A percentile compares a stretch with the other conserved stretches of the same genome.
Evolutionary conservation across 1,284 basidiomycete genomes (phyloP).

Genomic region (Rhizoctonia solani): DNA sequence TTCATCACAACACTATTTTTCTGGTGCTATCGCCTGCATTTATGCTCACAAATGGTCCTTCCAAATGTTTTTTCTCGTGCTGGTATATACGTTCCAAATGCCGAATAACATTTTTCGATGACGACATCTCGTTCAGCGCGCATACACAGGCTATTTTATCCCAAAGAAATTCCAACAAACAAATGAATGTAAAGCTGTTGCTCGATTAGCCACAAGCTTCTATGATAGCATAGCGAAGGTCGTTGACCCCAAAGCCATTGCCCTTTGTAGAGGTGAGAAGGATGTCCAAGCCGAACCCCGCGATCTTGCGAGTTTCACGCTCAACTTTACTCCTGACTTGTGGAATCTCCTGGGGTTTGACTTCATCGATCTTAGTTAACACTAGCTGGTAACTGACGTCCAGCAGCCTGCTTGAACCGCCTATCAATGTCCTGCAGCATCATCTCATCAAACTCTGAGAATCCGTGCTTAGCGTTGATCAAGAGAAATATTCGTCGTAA

Average conservation of each 20-base stretch:
- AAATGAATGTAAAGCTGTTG: too few relatives aligned
- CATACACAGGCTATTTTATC: too few relatives aligned
- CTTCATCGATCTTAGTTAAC: constrained; percentile 67
- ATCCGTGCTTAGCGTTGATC: constrained; percentile 65
- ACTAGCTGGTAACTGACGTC: constrained; percentile 65
- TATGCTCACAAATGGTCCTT: too few relatives aligned
- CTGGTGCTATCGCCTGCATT: too few relatives aligned
- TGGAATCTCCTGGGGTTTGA: constrained; percentile 45
- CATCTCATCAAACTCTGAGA: constrained; percentile 58
- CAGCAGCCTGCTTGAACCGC: constrained; percentile 44
- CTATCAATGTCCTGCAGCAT: constrained; percentile 62
- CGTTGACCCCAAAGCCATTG: constrained; percentile 58
- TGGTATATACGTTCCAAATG: too few relatives aligned
- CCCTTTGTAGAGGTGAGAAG: constrained; percentile 50
- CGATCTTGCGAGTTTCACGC: constrained; percentile 54
- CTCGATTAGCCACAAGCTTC: constrained; percentile 54
- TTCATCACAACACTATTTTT: too few relatives aligned
- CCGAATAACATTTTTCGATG: too few relatives aligned
- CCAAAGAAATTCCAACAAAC: too few relatives aligned
- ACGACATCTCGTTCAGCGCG: too few relatives aligned
- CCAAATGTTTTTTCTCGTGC: too few relatives aligned
- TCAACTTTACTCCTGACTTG: constrained; percentile 44
- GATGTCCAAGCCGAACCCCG: constrained; percentile 67
- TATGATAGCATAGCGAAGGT: constrained; percentile 58
- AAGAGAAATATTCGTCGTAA: constrained; percentile 69